Evolutionary conservation across 495 filamentous ascomycete genomes (phyloP), one percentile per base, ranked within the genome.

Genomic region (Hypoxylon lienhwacheense): DNA sequence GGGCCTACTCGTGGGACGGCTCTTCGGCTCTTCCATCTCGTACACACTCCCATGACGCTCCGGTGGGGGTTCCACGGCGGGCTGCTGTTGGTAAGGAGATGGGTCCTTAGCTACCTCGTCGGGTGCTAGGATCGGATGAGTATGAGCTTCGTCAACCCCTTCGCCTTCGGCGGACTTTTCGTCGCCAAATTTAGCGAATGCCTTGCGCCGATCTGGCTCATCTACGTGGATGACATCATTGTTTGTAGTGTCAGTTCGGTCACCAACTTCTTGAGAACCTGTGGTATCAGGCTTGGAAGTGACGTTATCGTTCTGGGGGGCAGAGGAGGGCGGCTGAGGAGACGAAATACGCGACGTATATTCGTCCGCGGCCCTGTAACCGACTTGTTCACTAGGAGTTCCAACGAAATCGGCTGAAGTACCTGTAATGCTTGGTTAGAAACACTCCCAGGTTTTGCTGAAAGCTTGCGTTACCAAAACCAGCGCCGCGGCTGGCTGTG

Each of bases 41-140:
- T 83, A 80, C 34, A 70, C 70, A 57, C 83, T 87, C 22, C 76
- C 80, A 12, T 77, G 75, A 53, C 83, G 73, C 53, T 84, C 81
- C 17, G 80, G 74, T 6, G 80, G 76, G 4, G 87, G 88, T 19
- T 86, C 86, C 17, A 95, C 80, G 3, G 91, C 91, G 1, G 81
- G 77, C 20, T 66, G 87, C 72, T 63, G 78, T 75, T 61, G 70
- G 34, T 68, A 75, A 3, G 68, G 66, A 11, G 73, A 76, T 0
- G 81, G 80, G 33, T 89, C 84, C 64, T 93, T 96, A 39, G 87
- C 83, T 12, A 96, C 79, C 70, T 97, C 91, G 64, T 99, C 93
- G 1, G 90, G 82, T 14, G 93, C 95, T 32, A 99, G 74, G 52
- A 99, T 97, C 0, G 92, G 90, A n/a, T 81, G 80, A 17, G 75